A percentile compares a stretch with the other conserved stretches of the same genome.
These are phyloP conservation scores for Trichophaea hybrida DNA, from an alignment of 2,329 filamentous ascomycete genomes.

Conservation along the genomic window DNA sequence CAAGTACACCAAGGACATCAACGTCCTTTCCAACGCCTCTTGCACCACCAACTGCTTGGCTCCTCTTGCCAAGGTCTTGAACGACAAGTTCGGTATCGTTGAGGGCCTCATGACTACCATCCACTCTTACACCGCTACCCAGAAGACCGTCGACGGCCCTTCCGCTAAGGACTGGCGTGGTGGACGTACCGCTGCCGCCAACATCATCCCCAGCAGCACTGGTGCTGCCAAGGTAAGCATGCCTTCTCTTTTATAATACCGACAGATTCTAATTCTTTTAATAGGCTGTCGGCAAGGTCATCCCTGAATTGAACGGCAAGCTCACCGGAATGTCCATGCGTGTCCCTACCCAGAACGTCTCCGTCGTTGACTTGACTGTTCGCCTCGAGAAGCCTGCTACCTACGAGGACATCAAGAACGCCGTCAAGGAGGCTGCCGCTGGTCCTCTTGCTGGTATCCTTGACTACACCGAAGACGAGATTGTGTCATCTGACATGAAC, in stretches of 20 bases:
- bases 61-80: slow-evolving; percentile 95
- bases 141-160: slow-evolving; percentile 89
- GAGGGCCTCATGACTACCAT: slow-evolving; percentile 99
- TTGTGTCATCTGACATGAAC: slow-evolving; percentile 88
- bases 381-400: slow-evolving; percentile 79
- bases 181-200: slow-evolving; percentile 95
- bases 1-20: slow-evolving; percentile 75
- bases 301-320: slow-evolving; percentile 95
- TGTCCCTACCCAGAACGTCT: slow-evolving; percentile 97
- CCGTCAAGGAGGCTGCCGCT: slow-evolving; percentile 75
- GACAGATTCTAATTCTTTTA: not conserved
- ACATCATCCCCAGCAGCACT: slow-evolving; percentile 98
- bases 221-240: slow-evolving; percentile 68
- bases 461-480: slow-evolving; percentile 89
- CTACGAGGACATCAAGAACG: slow-evolving; percentile 86
- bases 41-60: slow-evolving; percentile 99
- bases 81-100: slow-evolving; percentile 94
- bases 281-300: slow-evolving; percentile 96
- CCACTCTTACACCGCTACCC: slow-evolving; percentile 99
- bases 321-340: slow-evolving; percentile 99
- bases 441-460: slow-evolving; percentile 80
- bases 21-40: slow-evolving; percentile 97
- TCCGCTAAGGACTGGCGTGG: slow-evolving; percentile 99
- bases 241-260: not conserved
- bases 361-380: slow-evolving; percentile 91